Evolutionary conservation across 2,329 filamentous ascomycete genomes (phyloP), one percentile per base, ranked within the genome.

Genomic region (Ustulina deusta): DNA sequence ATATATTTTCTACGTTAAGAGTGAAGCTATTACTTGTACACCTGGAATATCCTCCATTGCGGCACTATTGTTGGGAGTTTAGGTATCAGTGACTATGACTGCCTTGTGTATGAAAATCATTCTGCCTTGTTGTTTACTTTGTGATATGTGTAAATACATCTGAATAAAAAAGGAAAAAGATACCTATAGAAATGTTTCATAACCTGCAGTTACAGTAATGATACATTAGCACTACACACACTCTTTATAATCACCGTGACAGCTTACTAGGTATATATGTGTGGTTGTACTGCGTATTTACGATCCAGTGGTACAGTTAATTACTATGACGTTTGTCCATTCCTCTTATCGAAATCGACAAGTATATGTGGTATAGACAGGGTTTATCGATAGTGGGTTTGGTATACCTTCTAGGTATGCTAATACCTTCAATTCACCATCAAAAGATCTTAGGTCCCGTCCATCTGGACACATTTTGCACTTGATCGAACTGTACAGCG

Each of bases 271-370:
- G 22, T 15, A 44, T 44, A 6, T 22, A 7, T 56, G 48, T 1
- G 20, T 7, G 34, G 42, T 36, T 32, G 40, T 11, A 49, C 51
- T 49, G 15, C 25, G 46, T 56, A 49, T 44, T 61, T 44, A 25
- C 25, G 46, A 64, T 52, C 36, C 36, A n/a, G 13, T 17, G 38
- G 46, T 60, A 52, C 22, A 49, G 40, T 27, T 38, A 27, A 38
- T 38, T 22, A 42, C 59, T 56, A 63, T 49, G 40, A 63, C 40
- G 51, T 62, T 10, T 36, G n/a, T 34, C 6, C 27, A 13, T 9
- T 42, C 25, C 25, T 27, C 22, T 63, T 63, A 64, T 63, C 48
- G 42, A 13, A 56, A 55, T 44, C 46, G 65, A 67, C 51, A 67
- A 64, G 32, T 2, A 54, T 20, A 42, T 22, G n/a, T n/a, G n/a